A percentile compares a stretch with the other conserved stretches of the same genome.
Conservation (phyloP, 2,329 filamentous ascomycete genomes). For the Fusarium chuoi region DNA sequence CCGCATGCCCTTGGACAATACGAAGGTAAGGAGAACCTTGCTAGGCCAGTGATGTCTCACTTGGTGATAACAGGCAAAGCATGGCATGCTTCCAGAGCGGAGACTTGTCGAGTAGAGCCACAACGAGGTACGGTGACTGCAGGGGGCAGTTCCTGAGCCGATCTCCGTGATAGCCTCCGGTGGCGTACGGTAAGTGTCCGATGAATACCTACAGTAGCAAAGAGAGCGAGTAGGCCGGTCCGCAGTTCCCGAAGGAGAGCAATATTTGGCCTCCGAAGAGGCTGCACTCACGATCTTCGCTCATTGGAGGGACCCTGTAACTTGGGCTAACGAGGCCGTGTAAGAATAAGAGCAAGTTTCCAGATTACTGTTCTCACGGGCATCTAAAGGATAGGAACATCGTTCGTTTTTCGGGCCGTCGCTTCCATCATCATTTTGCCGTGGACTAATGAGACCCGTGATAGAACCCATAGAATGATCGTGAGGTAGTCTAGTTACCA, state of each 20-base stretch:
- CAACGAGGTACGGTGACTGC: background rate
- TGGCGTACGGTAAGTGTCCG: constrained; percentile 6
- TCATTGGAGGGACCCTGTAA: constrained; percentile 23
- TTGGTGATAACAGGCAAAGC: background rate
- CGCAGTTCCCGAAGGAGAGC: constrained; percentile 26
- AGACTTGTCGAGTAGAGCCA: constrained; percentile 8
- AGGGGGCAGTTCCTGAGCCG: constrained; percentile 9
- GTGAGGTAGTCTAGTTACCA: constrained; percentile 8
- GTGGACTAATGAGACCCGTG: constrained; percentile 5
- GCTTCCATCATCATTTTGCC: constrained; percentile 29
- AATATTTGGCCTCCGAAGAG: constrained; percentile 24
- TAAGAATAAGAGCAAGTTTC: background rate
- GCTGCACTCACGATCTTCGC: constrained; percentile 16
- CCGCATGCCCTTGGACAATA: constrained; percentile 20
- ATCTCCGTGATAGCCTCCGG: constrained; percentile 15
- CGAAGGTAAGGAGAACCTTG: background rate
- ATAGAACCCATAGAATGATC: constrained; percentile 12
- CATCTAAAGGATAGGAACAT: constrained; percentile 8
- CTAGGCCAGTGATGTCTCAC: background rate
- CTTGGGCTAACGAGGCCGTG: background rate
- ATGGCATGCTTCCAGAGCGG: constrained; percentile 1
- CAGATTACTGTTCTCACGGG: background rate
- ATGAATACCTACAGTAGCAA: background rate
- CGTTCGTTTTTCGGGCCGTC: constrained; percentile 31
- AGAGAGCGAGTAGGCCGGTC: constrained; percentile 20